A percentile compares a stretch with the other conserved stretches of the same genome.
Conservation (phyloP, 139 green algal species). For the Volvox africanus region DNA sequence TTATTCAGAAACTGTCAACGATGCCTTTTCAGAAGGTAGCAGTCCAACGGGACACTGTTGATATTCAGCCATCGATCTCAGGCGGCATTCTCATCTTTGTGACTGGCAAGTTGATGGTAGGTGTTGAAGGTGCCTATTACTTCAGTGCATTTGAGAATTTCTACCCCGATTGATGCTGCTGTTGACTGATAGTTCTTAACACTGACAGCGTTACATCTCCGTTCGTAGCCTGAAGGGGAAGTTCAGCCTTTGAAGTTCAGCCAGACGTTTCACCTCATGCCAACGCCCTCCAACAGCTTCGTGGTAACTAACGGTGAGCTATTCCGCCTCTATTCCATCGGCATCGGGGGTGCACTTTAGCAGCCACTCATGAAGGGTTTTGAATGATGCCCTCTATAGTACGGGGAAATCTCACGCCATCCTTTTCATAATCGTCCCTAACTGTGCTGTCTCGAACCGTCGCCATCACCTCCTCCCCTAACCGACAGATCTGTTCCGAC, state of each 20-base stretch:
- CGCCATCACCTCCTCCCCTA: too few species aligned
- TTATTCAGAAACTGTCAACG: slow-evolving; percentile 81
- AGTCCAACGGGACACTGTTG: slow-evolving; percentile 79
- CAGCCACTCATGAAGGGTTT: too few species aligned
- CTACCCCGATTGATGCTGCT: too few species aligned
- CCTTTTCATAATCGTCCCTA: not conserved
- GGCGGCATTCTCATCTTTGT: slow-evolving; percentile 92
- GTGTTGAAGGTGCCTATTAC: not conserved
- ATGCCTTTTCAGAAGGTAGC: slow-evolving; percentile 89
- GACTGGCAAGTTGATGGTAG: slow-evolving; percentile 72
- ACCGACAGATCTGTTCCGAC: slow-evolving; percentile 82
- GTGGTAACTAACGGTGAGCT: slow-evolving; percentile 87
- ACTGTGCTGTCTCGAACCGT: too few species aligned
- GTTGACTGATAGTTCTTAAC: too few species aligned
- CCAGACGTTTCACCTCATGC: slow-evolving; percentile 93
- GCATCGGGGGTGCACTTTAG: not conserved
- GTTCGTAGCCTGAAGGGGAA: slow-evolving; percentile 85
- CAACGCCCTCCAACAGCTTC: slow-evolving; percentile 73
- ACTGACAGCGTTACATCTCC: too few species aligned
- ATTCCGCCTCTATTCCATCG: not conserved
- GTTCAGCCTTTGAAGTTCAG: slow-evolving; percentile 90
- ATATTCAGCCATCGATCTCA: slow-evolving; percentile 87
- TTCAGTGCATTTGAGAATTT: too few species aligned
- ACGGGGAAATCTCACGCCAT: not conserved
- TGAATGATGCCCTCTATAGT: not conserved